Conservation (phyloP, 345 rosid species). For the Salix koriyanagi region DNA sequence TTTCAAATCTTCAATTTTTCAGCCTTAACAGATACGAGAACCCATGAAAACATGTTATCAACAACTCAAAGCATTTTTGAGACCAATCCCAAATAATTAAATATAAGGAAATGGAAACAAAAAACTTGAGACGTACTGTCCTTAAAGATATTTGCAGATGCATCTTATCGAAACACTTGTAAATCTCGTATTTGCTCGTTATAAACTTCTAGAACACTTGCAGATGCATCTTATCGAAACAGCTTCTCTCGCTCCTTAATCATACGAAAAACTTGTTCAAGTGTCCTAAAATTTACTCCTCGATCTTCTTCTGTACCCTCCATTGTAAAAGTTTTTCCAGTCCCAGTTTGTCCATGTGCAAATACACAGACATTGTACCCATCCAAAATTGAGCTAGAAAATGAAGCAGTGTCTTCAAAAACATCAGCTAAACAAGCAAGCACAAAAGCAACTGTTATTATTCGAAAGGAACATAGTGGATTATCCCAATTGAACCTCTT, state of each 20-base stretch:
- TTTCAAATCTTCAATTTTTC: conserved; percentile 84
- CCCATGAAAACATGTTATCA: not conserved
- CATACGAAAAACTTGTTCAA: conserved; percentile 67
- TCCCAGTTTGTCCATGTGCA: conserved; percentile 97
- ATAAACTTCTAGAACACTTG: conserved; percentile 94
- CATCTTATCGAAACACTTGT: too few relatives aligned
- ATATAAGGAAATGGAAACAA: too few relatives aligned
- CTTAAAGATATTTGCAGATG: too few relatives aligned
- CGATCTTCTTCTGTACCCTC: conserved; percentile 83
- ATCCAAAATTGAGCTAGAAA: conserved; percentile 86
- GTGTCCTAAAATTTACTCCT: conserved; percentile 89
- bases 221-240: conserved; percentile 68
- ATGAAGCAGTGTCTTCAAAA: conserved; percentile 82
- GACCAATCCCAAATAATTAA: too few relatives aligned
- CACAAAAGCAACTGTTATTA: conserved; percentile 7
- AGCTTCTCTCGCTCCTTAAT: conserved; percentile 59
- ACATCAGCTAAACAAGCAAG: conserved; percentile 57
- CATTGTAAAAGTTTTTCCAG: conserved; percentile 93
- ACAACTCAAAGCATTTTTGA: too few relatives aligned
- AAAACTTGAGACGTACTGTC: too few relatives aligned
- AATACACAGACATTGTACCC: conserved; percentile 94
- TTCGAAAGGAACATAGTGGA: conserved; percentile 1
- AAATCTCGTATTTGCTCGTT: conserved; percentile 93
- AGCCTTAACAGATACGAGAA: conserved; percentile 32
- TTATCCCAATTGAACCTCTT: not conserved